Base-by-base conservation (phyloP, 2,329 filamentous ascomycete genomes). In the Fusarium napiforme region DNA sequence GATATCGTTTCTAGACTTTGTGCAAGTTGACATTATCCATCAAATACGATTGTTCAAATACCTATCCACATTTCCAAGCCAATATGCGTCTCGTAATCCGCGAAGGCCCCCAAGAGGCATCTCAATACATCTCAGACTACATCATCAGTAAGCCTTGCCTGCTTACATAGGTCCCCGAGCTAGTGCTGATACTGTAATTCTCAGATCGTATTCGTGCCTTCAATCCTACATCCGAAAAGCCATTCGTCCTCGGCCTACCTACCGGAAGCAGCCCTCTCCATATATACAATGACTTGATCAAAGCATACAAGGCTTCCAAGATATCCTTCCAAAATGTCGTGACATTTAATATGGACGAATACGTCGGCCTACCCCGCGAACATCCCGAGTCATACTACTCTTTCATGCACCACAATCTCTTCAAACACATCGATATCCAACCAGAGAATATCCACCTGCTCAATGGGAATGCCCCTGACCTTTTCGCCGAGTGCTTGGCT, bases 341-440 rank as follows among this genome's bases (percentile, higher is more conserved):
- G 5, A 66, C 64, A 16, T 66, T 66, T 14, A 66, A 66, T 1
- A 66, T 66, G 64, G 64, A 66, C 26, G 64, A 66, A 39, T 66
- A 66, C 32, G 64, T 66, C 4, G 64, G 64, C 2, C 14, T 66
- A 19, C 49, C 64, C 4, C 64, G 49, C 15, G 61, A 66, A 1
- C 64, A 66, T 10, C 61, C 61, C 7, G 61, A 66, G 2, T 58
- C 49, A 21, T 66, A 66, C 15, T 66, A 26, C 10, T 66, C 64
- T 1, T 66, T 66, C 21, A 66, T 66, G 64, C 49, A 66, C 26
- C 49, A 65, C 18, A 43, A 59, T 15, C 18, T 66, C 3, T 66
- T 66, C 8, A 40, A 66, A 26, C 64, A 66, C 9, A 59, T 66
- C 49, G 64, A 66, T 0, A 66, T 66, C 6, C 61, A 49, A 16